Evolutionary conservation across 208 protist species (phyloP).

Genomic region (Trypanosomatidae sp.): DNA sequence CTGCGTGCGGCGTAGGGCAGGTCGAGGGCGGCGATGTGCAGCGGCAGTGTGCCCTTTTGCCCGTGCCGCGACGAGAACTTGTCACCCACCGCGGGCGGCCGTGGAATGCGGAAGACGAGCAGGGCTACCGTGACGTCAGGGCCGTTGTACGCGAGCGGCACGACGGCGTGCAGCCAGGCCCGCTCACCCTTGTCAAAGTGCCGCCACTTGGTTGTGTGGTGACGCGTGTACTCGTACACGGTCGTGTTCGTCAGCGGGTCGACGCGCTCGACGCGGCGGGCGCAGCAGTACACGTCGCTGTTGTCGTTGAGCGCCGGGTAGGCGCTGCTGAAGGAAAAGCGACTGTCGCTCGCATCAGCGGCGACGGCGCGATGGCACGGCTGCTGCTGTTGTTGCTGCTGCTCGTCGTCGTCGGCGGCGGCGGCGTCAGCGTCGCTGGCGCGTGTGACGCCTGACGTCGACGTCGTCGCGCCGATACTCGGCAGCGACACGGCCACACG

Average conservation of each 20-base stretch:
- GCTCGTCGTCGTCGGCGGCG: no score
- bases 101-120: conserved; percentile 83
- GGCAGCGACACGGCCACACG: no score
- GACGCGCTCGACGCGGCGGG: conserved; percentile 51
- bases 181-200: conserved; percentile 88
- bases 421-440: no score
- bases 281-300: conserved; percentile 74
- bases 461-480: no score
- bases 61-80: conserved; percentile 99
- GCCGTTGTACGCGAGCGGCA: conserved; percentile 74
- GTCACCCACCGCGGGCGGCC: conserved; percentile 98
- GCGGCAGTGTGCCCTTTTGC: conserved; percentile 98
- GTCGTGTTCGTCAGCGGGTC: conserved; percentile 64
- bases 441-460: no score
- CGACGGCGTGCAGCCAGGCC: conserved; percentile 82
- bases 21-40: conserved; percentile 89
- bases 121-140: conserved; percentile 69
- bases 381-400: no score
- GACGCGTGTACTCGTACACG: conserved; percentile 73
- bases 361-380: no score
- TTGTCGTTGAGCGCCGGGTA: conserved; percentile 44
- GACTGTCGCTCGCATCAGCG: no score
- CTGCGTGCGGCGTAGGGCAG: conserved; percentile 90
- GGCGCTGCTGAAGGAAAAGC: no score
- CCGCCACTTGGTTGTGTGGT: conserved; percentile 74